These are phyloP conservation scores for Paraconiothyrium brasiliense DNA, from an alignment of 2,329 filamentous ascomycete species.

Conservation along the genomic window DNA sequence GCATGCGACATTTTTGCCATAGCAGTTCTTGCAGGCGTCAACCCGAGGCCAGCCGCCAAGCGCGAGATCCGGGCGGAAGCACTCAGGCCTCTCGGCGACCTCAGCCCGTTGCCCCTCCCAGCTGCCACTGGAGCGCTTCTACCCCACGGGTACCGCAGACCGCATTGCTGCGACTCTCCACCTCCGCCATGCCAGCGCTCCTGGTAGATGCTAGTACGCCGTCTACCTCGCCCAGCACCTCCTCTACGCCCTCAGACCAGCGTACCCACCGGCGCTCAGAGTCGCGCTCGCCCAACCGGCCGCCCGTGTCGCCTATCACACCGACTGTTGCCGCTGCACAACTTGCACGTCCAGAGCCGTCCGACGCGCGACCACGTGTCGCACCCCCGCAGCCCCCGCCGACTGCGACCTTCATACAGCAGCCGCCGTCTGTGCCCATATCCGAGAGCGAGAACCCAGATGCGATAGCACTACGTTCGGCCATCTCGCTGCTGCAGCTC, in stretches of 20 bases:
- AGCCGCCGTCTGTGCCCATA: conserved; percentile 57
- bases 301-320: conserved; percentile 53
- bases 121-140: conserved; percentile 13
- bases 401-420: conserved; percentile 50
- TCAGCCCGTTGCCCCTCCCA: conserved; percentile 21
- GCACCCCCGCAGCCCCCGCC: conserved; percentile 42
- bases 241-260: conserved; percentile 32
- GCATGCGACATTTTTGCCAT: background rate
- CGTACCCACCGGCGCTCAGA: conserved; percentile 35
- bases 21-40: background rate
- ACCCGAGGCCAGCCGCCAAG: conserved; percentile 2
- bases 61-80: conserved; percentile 8
- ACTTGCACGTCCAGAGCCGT: conserved; percentile 41
- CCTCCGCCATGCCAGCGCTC: conserved; percentile 50
- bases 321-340: conserved; percentile 47
- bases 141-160: conserved; percentile 15
- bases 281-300: conserved; percentile 46
- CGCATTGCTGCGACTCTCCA: conserved; percentile 22
- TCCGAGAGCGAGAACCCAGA: conserved; percentile 74
- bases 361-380: conserved; percentile 37
- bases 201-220: conserved; percentile 41
- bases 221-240: conserved; percentile 36
- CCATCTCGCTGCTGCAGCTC: conserved; percentile 86
- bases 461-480: conserved; percentile 84
- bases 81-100: conserved; percentile 8